A percentile compares a stretch with the other conserved stretches of the same genome.
Conservation (phyloP, 2,329 filamentous ascomycete species). For the Calonectria pteridis region DNA sequence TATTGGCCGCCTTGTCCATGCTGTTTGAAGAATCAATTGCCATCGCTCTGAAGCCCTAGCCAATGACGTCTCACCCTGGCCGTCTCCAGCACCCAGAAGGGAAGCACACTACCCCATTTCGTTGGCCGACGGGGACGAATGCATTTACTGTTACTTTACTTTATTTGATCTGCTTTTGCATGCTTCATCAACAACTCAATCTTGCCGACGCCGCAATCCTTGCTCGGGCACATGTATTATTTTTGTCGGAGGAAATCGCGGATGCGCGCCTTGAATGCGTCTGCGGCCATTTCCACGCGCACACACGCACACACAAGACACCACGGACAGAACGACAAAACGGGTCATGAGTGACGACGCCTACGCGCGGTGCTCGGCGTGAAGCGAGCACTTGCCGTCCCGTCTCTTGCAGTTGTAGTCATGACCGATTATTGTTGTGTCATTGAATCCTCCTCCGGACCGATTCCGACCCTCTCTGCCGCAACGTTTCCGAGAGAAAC, state of each 20-base stretch:
- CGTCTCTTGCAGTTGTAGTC: not conserved
- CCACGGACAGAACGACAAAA: not conserved
- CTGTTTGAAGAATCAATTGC: conserved; percentile 48
- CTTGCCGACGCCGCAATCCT: conserved; percentile 4
- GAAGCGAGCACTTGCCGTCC: not conserved
- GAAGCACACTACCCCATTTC: conserved; percentile 23
- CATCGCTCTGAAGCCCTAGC: conserved; percentile 36
- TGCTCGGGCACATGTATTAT: not conserved
- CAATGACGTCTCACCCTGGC: conserved; percentile 32
- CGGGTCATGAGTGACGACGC: not conserved
- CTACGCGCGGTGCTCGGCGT: not conserved
- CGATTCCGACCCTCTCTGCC: conserved; percentile 23
- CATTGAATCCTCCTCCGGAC: conserved; percentile 20
- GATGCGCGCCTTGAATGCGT: not conserved
- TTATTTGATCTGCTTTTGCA: conserved; percentile 20
- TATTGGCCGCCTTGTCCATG: conserved; percentile 44
- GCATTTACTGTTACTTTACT: conserved; percentile 16
- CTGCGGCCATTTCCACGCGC: not conserved
- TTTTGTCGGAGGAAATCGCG: conserved; percentile 18
- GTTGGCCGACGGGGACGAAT: conserved; percentile 4
- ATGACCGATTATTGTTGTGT: conserved; percentile 10
- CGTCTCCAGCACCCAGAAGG: conserved; percentile 25
- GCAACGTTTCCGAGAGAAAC: conserved; percentile 11
- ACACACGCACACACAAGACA: not conserved
- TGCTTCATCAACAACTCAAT: conserved; percentile 2